Percentiles rank a stretch among this genome's conserved stretches.
These are phyloP conservation scores for Solanum ossicruentum DNA, from an alignment of 257 asterid genomes.

Conservation along the genomic window DNA sequence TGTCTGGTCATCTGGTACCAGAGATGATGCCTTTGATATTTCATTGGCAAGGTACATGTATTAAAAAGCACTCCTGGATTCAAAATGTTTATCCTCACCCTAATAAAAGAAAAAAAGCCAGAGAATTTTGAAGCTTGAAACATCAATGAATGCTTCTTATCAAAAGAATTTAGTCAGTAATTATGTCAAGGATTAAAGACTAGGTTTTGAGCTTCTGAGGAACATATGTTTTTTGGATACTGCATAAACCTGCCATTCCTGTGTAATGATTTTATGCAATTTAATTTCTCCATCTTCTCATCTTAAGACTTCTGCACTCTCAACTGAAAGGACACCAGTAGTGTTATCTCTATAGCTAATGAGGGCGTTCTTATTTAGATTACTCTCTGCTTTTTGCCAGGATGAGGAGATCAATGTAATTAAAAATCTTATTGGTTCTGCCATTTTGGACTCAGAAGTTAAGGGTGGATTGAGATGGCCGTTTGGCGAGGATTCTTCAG, in stretches of 20 bases:
- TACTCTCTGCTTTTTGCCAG: constrained; percentile 11
- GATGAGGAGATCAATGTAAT: constrained; percentile 27
- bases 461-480: constrained; percentile 49
- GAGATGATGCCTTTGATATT: not conserved
- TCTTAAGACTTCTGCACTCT: not conserved
- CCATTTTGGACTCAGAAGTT: constrained; percentile 24
- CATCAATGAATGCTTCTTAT: not conserved
- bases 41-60: not conserved
- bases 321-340: not conserved
- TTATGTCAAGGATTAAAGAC: not conserved
- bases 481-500: constrained; percentile 26
- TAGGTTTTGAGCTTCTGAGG: not conserved
- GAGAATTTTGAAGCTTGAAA: not conserved
- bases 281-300: not conserved
- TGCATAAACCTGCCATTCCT: not conserved
- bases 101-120: not conserved
- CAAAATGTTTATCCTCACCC: not conserved
- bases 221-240: not conserved
- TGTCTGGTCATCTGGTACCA: not conserved
- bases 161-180: not conserved
- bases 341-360: not conserved
- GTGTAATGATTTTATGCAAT: not conserved
- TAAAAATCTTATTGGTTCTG: constrained; percentile 21
- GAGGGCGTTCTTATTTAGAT: not conserved
- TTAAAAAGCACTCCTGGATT: not conserved